These are phyloP conservation scores for Talaromyces borbonicus DNA, from an alignment of 495 filamentous ascomycete genomes.

Conservation along the genomic window DNA sequence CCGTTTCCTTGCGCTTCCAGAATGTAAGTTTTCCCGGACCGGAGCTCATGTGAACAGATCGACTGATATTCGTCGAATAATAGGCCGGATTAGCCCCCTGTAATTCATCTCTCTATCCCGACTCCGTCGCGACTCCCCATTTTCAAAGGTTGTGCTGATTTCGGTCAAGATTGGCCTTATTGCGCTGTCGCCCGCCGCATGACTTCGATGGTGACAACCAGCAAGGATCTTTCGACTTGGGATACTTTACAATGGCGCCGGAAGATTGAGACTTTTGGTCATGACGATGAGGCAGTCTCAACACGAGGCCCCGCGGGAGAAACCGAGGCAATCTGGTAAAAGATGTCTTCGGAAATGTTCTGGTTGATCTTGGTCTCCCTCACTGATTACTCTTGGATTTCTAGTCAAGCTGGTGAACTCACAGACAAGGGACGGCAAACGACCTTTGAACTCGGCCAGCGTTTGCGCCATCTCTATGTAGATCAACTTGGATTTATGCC, in stretches of 20 bases:
- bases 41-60: not conserved
- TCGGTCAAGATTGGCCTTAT: slow-evolving; percentile 72
- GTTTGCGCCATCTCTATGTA: slow-evolving; percentile 77
- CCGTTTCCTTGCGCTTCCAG: slow-evolving; percentile 77
- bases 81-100: slow-evolving; percentile 67
- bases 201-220: slow-evolving; percentile 56
- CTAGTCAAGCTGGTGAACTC: slow-evolving; percentile 68
- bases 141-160: slow-evolving; percentile 10
- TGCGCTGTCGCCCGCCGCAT: slow-evolving; percentile 68
- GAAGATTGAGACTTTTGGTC: slow-evolving; percentile 70
- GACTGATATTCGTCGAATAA: not conserved
- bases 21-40: slow-evolving; percentile 42
- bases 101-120: slow-evolving; percentile 22
- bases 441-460: slow-evolving; percentile 68
- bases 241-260: slow-evolving; percentile 65
- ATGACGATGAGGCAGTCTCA: slow-evolving; percentile 57
- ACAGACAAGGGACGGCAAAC: slow-evolving; percentile 81
- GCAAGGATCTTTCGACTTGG: slow-evolving; percentile 48
- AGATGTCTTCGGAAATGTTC: not conserved
- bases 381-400: not conserved
- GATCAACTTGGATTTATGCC: slow-evolving; percentile 83
- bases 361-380: not conserved
- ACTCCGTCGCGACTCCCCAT: slow-evolving; percentile 9
- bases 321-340: slow-evolving; percentile 65
- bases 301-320: slow-evolving; percentile 56